Percentiles rank a stretch among this genome's conserved stretches.
phyloP scores from a whole-genome alignment of 139 green algal species.

The Chlamydomonas applanata region DNA sequence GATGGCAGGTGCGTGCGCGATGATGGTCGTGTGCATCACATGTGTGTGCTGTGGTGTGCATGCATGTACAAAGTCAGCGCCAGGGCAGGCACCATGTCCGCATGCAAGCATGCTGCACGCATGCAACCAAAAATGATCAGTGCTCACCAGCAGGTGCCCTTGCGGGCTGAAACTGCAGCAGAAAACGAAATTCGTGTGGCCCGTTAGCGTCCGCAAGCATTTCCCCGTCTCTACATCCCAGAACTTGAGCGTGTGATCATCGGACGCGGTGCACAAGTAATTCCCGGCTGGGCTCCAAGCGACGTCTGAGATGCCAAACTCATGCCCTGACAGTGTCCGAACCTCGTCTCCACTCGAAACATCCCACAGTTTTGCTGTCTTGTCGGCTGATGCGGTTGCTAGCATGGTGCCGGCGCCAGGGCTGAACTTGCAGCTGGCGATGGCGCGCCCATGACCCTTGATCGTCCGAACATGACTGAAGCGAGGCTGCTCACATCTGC shows the following conservation, averaged over 20 bases:
- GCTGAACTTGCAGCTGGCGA: conserved; percentile 33
- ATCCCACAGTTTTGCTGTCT: conserved; percentile 70
- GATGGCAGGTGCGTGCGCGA: too few relatives aligned
- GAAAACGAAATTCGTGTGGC: conserved; percentile 88
- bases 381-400: conserved; percentile 72
- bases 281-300: conserved; percentile 63
- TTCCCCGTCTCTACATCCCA: conserved; percentile 58
- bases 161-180: conserved; percentile 78
- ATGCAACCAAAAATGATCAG: neutral
- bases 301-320: conserved; percentile 75
- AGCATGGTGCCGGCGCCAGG: conserved; percentile 32
- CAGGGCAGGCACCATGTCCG: too few relatives aligned
- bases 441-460: conserved; percentile 17
- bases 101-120: neutral
- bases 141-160: conserved; percentile 73
- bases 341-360: conserved; percentile 35
- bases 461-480: neutral
- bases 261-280: conserved; percentile 63
- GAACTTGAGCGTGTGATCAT: conserved; percentile 65
- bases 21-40: too few relatives aligned
- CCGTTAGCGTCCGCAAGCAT: conserved; percentile 56
- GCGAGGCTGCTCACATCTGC: neutral
- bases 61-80: neutral
- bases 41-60: neutral
- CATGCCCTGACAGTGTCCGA: conserved; percentile 53